Evolutionary conservation across 805 yeast genomes (phyloP).

Genomic region (Wickerhamiella alocasiicola): DNA sequence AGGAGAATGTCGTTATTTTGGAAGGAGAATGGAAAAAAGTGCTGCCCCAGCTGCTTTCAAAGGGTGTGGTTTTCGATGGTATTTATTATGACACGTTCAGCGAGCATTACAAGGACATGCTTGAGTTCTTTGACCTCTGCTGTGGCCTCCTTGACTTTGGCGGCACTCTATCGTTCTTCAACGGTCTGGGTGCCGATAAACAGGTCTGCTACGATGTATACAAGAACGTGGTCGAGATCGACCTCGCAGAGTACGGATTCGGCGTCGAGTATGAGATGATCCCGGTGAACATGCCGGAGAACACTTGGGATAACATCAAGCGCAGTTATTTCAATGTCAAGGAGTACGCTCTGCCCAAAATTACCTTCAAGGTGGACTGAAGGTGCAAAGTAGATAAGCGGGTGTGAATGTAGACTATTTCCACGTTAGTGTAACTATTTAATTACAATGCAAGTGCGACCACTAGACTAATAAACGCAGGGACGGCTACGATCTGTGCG

Average conservation of each 20-base stretch:
- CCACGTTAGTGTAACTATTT: no score
- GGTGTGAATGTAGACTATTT: no score
- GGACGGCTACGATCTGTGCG: neutral
- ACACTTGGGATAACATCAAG: conserved; percentile 27
- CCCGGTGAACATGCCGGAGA: conserved; percentile 27
- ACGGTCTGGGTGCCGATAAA: conserved; percentile 78
- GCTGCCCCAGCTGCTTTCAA: conserved; percentile 48
- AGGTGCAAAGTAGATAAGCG: no score
- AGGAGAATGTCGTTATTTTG: conserved; percentile 54
- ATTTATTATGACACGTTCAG: conserved; percentile 89
- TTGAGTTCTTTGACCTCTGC: conserved; percentile 65
- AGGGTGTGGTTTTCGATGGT: conserved; percentile 72
- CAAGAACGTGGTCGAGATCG: conserved; percentile 66
- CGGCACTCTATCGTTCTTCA: conserved; percentile 83
- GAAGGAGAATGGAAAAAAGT: conserved; percentile 93
- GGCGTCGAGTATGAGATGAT: conserved; percentile 38
- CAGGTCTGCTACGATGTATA: conserved; percentile 72
- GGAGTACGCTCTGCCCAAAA: conserved; percentile 26
- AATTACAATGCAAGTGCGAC: neutral
- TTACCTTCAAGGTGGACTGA: conserved; percentile 15
- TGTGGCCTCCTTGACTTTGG: conserved; percentile 73
- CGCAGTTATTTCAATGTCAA: conserved; percentile 27
- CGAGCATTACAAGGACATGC: conserved; percentile 82
- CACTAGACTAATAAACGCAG: neutral
- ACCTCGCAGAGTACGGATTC: conserved; percentile 68